Base-by-base conservation (phyloP, 305 asterid genomes). In the Stenogyne calaminthoides region DNA sequence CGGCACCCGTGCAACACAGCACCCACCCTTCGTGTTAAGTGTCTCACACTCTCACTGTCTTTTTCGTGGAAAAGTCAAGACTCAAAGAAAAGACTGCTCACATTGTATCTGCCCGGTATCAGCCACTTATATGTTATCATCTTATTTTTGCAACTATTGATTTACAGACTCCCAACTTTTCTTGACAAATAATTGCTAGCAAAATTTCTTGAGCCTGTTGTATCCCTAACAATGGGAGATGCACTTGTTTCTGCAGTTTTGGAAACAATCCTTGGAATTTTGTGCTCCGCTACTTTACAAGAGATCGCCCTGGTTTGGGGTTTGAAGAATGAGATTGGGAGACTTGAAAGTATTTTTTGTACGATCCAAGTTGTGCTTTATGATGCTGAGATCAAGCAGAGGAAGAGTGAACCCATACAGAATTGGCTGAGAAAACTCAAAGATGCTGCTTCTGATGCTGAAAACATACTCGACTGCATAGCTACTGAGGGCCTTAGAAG, bases 371-470 rank as follows among this genome's bases (percentile, higher is more conserved):
- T 29, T 32, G 80, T 74, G 49, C 47, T 74, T 9, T 40, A 74
- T 7, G 74, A 79, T 51, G 83, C 83, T 47, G 77, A 78, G 44
- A 6, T 64, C 18, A 49, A 64, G 47, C 83, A 75, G n/a, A 70
- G 67, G 36, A 75, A 58, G 61, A 79, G 64, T 12, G n/a, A 16
- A 25, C 15, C 62, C 3, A 6, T 74, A 0, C 77, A 68, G 10
- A 27, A 56, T 32, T 84, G 87, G 90, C 52, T 84, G 6, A 39
- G 27, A 15, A 71, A 74, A 70, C 81, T 84, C 37, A 80, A 66
- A 11, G n/a, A 71, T 57, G 82, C 71, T 34, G 84, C 86, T 15
- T 59, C 6, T 59, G 42, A 59, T 59, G 64, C 64, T 59, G 64
- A 59, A 59, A 59, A 59, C 64, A 1, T 73, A 9, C 34, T 86